Evolutionary conservation across 805 yeast species (phyloP), one percentile per base, ranked within the genome.

Genomic region (Wickerhamomyces ciferrii): DNA sequence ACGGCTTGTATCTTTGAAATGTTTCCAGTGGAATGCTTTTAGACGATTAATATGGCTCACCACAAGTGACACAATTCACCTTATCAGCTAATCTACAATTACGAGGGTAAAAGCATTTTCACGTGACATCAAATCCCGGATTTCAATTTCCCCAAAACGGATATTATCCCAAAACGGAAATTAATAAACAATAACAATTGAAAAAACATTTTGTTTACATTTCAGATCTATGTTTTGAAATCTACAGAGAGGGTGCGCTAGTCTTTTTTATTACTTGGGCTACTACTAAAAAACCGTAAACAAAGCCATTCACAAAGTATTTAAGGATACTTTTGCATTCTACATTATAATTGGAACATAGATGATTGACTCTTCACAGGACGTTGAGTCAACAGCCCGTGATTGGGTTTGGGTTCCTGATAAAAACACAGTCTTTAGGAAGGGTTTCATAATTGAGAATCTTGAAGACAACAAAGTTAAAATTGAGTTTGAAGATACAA

Each of bases 391-490:
- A 14, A 43, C 45, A 8, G 42, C 55, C 23, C 50, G 46, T 11
- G 55, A 78, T 47, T 79, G 83, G 80, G 92, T 88, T 2, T 89
- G 96, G 96, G 71, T 88, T 21, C 81, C 88, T 1, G 84, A 82
- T 56, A 63, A 68, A n/a, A 66, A 67, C 18, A 63, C 70, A 19
- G 75, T 79, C 3, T 89, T 84, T 61, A 66, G 71, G 43, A 79
- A 80, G 53, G 96, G 87, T 0, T 73, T 72, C 48, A 69, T 87
- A 25, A 63, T 76, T 4, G 80, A 72, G 24, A 74, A 75, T 44
- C 51, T 61, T 11, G 59, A 59, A 6, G 63, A 62, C 15, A 51
- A 59, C 10, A 59, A 56, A 41, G 56, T 78, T 52, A 61, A 72
- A 59, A 68, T 72, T 46, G 48, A 70, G 29, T 66, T 67, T 43